Evolutionary conservation across 1,284 basidiomycete species (phyloP), one percentile per base, ranked within the genome.

Genomic region (Pyrrhoderma noxium): DNA sequence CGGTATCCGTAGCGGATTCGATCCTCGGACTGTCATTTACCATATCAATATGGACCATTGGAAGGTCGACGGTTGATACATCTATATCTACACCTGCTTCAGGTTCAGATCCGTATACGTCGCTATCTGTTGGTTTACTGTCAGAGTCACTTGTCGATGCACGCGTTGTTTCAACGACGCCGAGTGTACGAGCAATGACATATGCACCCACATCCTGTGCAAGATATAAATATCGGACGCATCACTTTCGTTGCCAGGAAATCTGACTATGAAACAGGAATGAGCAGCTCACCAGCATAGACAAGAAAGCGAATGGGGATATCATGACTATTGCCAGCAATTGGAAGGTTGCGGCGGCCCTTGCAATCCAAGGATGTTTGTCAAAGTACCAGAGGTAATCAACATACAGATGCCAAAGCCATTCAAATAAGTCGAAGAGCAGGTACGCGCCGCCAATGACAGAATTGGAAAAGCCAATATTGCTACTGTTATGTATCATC

Each of bases 141-240:
- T 31, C 27, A 8, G 23, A 18, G 55, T 82, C 81, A 63, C 72
- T 78, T 19, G 82, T 85, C 19, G 81, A 81, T 0, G 82, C 82
- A 62, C 79, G 80, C 52, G 80, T 77, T 55, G 77, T 75, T 64
- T 86, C 83, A 56, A 85, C 75, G 54, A 88, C 76, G 23, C 86
- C 87, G 42, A 89, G 73, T 3, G 85, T 89, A 53, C 86, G 80
- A n/a, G 83, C 87, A 60, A 89, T 83, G 50, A 80, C 77, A 59
- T 89, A 89, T n/a, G 87, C 85, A 5, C 78, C 72, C 50, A 89
- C 78, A 62, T 89, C 86, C 86, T 89, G 58, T 35, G 41, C 3
- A 41, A 18, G 34, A 36, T 23, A 34, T 18, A 18, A 5, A 22
- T 18, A 40, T 40, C 5, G 21, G 14, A 7, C 16, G 14, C n/a